Evolutionary conservation across 768 basidiomycete genomes (phyloP).

Genomic region (Melanogaster broomeanus): DNA sequence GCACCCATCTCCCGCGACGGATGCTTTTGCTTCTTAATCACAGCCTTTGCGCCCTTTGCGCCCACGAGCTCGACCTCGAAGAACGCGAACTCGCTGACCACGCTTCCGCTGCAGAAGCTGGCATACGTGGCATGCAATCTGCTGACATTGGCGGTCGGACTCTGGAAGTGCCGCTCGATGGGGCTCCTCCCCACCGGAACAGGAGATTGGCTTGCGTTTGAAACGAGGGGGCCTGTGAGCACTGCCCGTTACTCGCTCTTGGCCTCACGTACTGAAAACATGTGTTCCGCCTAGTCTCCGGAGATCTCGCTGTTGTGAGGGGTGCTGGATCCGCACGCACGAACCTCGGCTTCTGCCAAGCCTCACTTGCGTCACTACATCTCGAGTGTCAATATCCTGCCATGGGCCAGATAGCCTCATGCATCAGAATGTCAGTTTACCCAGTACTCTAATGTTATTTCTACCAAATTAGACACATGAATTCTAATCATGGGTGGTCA

Average conservation of each 20-base stretch:
- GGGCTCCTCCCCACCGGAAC: constrained; percentile 88
- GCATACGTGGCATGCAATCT: constrained; percentile 74
- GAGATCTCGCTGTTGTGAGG: constrained; percentile 43
- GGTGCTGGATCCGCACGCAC: background rate
- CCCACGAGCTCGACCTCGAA: constrained; percentile 47
- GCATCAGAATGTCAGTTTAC: constrained; percentile 16
- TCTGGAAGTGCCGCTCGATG: constrained; percentile 95
- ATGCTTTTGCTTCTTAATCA: too few species aligned
- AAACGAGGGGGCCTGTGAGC: constrained; percentile 67
- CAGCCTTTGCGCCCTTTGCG: constrained; percentile 75
- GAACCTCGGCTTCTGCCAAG: background rate
- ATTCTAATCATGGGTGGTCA: constrained; percentile 33
- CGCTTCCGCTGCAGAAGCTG: constrained; percentile 69
- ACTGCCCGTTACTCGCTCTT: background rate
- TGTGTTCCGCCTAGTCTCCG: constrained; percentile 36
- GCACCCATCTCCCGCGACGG: too few species aligned
- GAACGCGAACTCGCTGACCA: constrained; percentile 45
- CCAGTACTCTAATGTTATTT: constrained; percentile 16
- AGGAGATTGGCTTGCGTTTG: constrained; percentile 94
- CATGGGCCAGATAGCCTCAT: background rate
- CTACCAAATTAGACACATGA: constrained; percentile 7
- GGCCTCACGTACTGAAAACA: background rate
- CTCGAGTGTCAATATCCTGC: constrained; percentile 2
- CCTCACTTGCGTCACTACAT: constrained; percentile 20
- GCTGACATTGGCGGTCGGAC: constrained; percentile 76